Evolutionary conservation across 306 rosid species (phyloP).

Genomic region (Gynostemma pentaphyllum): DNA sequence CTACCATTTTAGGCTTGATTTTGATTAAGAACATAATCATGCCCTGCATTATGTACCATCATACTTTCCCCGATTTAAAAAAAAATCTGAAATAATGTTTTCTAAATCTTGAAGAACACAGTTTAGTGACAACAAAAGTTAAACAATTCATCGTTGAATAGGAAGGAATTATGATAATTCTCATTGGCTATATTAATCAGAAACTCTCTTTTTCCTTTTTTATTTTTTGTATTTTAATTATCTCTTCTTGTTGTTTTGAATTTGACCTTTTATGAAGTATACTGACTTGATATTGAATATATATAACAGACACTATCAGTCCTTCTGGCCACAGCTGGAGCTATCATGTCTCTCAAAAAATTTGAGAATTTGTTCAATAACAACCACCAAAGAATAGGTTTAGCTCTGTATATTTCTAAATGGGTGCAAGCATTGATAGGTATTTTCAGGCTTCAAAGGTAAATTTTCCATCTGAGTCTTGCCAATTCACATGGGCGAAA

Average conservation of each 20-base stretch:
- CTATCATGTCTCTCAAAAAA: conserved; percentile 59
- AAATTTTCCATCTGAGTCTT: background rate
- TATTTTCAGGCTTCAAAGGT: conserved; percentile 87
- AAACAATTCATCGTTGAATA: conserved; percentile 2
- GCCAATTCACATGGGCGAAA: too few species aligned
- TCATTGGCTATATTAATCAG: background rate
- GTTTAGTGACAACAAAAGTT: background rate
- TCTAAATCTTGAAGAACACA: background rate
- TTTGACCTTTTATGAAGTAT: conserved; percentile 5
- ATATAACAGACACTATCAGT: conserved; percentile 47
- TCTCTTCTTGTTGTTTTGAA: too few species aligned
- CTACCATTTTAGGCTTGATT: background rate
- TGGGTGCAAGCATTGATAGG: conserved; percentile 66
- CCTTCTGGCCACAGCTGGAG: conserved; percentile 69
- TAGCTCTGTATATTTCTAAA: conserved; percentile 62
- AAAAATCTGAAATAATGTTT: background rate
- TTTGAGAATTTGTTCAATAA: conserved; percentile 91
- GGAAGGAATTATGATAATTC: conserved; percentile 1
- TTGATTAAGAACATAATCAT: conserved; percentile 13
- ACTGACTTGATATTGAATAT: conserved; percentile 8
- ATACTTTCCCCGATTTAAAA: conserved; percentile 6
- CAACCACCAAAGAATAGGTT: conserved; percentile 80
- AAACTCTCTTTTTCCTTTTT: too few species aligned
- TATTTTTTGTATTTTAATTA: too few species aligned
- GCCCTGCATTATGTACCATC: background rate